Evolutionary conservation across 179 eudicot species (phyloP), one percentile per base, ranked within the genome.

Genomic region (Beta corolliflora): DNA sequence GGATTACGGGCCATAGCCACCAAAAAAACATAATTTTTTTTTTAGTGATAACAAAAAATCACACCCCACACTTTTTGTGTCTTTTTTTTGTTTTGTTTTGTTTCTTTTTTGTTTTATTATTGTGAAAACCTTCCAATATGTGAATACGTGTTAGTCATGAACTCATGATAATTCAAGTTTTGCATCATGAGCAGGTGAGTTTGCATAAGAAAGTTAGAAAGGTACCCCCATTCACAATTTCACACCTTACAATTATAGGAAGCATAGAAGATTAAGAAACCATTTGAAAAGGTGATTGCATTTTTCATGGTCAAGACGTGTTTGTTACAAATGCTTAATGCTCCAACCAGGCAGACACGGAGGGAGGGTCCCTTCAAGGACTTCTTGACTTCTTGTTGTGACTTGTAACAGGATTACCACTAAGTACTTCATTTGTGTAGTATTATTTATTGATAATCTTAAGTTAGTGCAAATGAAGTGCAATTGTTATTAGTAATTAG

Each of bases 281-380:
- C 7, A 52, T 21, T 9, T 50, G 56, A 15, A 72, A 72, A 53
- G 76, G 36, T 0, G 31, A 72, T 25, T 12, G 63, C 71, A 63
- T 29, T 74, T 16, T 74, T 31, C 2, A 41, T 18, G 58, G 75
- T 71, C 75, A 75, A 76, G 78, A 76, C 69, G 78, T 75, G 78
- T 60, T 5, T 46, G 71, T 18, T 77, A 23, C 61, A 6, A 48
- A 6, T 48, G 52, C 52, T 48, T 72, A 72, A 25, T 72, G 76
- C 45, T 72, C 54, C 79, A 60, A 59, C 56, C 52, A 46, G 44
- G 71, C 58, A 77, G 36, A 63, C 70, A 63, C 45, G 25, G 44
- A 76, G 29, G 36, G 36, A 3, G 1, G 13, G 45, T 7, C 45
- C 31, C 21, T 55, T 29, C 29, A 48, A 5, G 52, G 52, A 48